Evolutionary conservation across 306 rosid species (phyloP).

Genomic region (Lupinus albus): DNA sequence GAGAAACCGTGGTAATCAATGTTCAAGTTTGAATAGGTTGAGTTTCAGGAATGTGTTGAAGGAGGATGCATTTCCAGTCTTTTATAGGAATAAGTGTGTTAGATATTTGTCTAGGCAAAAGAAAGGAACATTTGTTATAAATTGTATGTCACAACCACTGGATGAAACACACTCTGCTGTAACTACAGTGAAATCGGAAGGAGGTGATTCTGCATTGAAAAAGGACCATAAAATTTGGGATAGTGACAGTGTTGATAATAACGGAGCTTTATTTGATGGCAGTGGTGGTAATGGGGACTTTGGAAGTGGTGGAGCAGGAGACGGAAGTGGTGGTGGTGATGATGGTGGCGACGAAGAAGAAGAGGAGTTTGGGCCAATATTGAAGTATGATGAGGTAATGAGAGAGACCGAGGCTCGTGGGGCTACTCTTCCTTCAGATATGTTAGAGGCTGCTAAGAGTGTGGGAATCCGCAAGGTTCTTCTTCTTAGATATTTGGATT

Average conservation of each 20-base stretch:
- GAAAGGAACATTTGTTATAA: constrained; percentile 40
- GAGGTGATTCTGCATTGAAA: constrained; percentile 37
- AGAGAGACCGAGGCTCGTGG: constrained; percentile 73
- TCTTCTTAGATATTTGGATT: constrained; percentile 72
- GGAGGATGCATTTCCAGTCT: constrained; percentile 47
- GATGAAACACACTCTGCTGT: constrained; percentile 49
- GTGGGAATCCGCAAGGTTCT: constrained; percentile 74
- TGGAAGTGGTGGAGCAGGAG: constrained; percentile 50
- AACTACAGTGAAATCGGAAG: constrained; percentile 44
- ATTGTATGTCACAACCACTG: constrained; percentile 51
- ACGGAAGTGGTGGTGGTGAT: constrained; percentile 36
- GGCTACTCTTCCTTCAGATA: constrained; percentile 72
- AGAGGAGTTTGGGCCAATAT: constrained; percentile 73
- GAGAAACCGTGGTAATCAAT: constrained; percentile 49
- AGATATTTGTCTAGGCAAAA: constrained; percentile 42
- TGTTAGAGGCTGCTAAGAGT: constrained; percentile 83
- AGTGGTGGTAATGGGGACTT: constrained; percentile 49
- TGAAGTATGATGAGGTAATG: constrained; percentile 76
- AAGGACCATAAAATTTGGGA: constrained; percentile 45
- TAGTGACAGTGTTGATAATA: constrained; percentile 38
- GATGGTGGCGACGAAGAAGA: constrained; percentile 55
- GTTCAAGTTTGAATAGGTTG: constrained; percentile 39
- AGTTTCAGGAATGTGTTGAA: constrained; percentile 52
- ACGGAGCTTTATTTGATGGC: constrained; percentile 42
- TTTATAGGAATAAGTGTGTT: constrained; percentile 39